phyloP scores from a whole-genome alignment of 2,329 filamentous ascomycete species.

The Neofusicoccum sp. region DNA sequence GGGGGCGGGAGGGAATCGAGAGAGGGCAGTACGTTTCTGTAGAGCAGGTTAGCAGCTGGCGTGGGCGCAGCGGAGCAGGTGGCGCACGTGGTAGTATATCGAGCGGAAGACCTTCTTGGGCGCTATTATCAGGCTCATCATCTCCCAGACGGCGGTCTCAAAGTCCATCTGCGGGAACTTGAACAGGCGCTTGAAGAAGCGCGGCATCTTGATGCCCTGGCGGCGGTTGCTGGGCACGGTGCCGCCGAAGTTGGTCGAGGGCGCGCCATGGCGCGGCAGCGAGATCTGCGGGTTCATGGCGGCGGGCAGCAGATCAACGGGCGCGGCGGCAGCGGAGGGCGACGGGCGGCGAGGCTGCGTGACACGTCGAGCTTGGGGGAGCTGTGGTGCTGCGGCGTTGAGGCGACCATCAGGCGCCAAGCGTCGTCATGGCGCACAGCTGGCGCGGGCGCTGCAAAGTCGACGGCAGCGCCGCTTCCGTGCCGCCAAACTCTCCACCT shows the following conservation, averaged over 20 bases:
- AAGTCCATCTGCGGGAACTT: conserved; percentile 77
- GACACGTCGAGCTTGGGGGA: conserved; percentile 18
- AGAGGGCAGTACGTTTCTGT: conserved; percentile 42
- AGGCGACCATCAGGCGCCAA: conserved; percentile 14
- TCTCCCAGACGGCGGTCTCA: conserved; percentile 73
- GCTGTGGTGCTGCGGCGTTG: conserved; percentile 2
- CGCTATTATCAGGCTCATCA: conserved; percentile 68
- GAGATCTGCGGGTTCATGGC: conserved; percentile 63
- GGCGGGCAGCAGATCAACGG: neutral
- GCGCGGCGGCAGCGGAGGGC: neutral
- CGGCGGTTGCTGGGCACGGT: conserved; percentile 53
- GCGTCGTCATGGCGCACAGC: conserved; percentile 17
- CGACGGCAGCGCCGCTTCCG: conserved; percentile 14
- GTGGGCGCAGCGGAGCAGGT: conserved; percentile 3
- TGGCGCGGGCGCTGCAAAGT: conserved; percentile 12
- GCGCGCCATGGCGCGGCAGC: conserved; percentile 58
- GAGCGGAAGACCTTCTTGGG: conserved; percentile 72
- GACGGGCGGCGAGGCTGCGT: neutral
- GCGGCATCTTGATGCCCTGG: conserved; percentile 62
- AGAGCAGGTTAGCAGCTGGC: conserved; percentile 8
- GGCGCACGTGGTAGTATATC: conserved; percentile 67
- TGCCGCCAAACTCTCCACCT: conserved; percentile 8
- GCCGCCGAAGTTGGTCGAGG: conserved; percentile 53
- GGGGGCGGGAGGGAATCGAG: neutral
- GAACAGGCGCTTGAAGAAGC: conserved; percentile 70